Percentiles rank a stretch among this genome's conserved stretches.
Conservation (phyloP, 2,329 filamentous ascomycete genomes). For the Alternaria brassicae region DNA sequence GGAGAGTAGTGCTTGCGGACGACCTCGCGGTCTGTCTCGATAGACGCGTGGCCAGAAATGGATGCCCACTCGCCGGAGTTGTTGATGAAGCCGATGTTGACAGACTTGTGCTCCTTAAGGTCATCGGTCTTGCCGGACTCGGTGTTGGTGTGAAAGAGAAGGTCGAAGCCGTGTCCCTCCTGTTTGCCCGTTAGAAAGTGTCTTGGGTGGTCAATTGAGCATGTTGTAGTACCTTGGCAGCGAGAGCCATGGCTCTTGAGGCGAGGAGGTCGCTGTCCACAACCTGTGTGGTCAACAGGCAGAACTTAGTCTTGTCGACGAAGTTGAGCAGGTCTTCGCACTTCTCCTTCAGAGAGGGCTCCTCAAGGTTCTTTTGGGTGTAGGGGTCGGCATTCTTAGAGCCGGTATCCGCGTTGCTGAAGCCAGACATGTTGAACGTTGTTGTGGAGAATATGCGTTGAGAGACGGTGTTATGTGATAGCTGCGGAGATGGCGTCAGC, state of each 20-base stretch:
- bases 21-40: constrained; percentile 72
- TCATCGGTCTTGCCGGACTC: constrained; percentile 89
- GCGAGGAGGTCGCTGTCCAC: constrained; percentile 70
- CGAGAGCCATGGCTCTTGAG: constrained; percentile 86
- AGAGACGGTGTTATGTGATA: constrained; percentile 10
- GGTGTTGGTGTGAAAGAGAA: constrained; percentile 91
- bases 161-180: constrained; percentile 80
- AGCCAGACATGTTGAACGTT: constrained; percentile 41
- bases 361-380: constrained; percentile 76
- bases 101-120: constrained; percentile 71
- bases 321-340: constrained; percentile 76
- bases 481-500: constrained; percentile 32
- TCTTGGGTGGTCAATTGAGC: neutral
- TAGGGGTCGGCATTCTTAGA: constrained; percentile 73
- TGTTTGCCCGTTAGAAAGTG: constrained; percentile 45
- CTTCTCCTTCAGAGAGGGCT: constrained; percentile 75
- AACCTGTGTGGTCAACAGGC: constrained; percentile 85
- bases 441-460: constrained; percentile 20
- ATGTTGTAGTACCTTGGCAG: constrained; percentile 68
- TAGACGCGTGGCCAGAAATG: constrained; percentile 73
- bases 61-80: constrained; percentile 83
- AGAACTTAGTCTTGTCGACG: constrained; percentile 77
- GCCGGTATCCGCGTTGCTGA: constrained; percentile 51
- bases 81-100: constrained; percentile 85
- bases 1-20: constrained; percentile 75